Evolutionary conservation across 192 early-diverging fungal genomes (phyloP), one percentile per base, ranked within the genome.

Genomic region (Backusella parvicylindrica): DNA sequence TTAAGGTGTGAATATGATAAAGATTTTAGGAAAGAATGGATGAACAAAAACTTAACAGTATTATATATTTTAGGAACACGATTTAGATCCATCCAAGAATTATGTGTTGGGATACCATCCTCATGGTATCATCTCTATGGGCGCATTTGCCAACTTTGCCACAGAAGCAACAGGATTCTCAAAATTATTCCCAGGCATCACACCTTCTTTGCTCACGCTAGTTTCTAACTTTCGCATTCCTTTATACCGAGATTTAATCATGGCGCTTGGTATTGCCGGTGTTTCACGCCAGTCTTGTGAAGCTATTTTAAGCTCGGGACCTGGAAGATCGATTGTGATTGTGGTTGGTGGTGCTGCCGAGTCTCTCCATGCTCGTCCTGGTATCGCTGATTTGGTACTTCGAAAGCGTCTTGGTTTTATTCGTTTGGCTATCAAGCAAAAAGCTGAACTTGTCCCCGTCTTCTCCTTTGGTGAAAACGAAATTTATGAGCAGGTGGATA

Each of bases 391-490:
- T 72, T 79, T 97, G 49, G 89, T 92, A 0, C 80, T 97, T 69
- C 88, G 90, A 71, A 94, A 91, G 67, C 89, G 96, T 28, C 75
- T 92, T 2, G 98, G 98, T 0, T 99, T 99, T 82, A 89, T 99
- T 73, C 92, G 94, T 71, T 83, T 97, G 47, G 98, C 98, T 9
- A 86, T 98, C 3, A 81, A 85, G 3, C 89, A 94, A 68, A 83
- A 83, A 6, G 92, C 96, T 16, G 83, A 83, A 30, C 82, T 99
- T 12, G 94, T 96, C 13, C 98, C 98, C 16, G 89, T 95, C 1
- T 94, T 95, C 79, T 90, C 91, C 28, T 98, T 99, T 84, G 97
- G 96, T 71, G 96, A 99, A 82, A 97, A 95, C 81, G 92, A 97
- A 33, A 81, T 97, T 33, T 99, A 93, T 81, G 87, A 93, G 26